Percentiles rank a stretch among this genome's conserved stretches.
phyloP scores from a whole-genome alignment of 2,329 filamentous ascomycete species.

The Botrytis paeoniae region DNA sequence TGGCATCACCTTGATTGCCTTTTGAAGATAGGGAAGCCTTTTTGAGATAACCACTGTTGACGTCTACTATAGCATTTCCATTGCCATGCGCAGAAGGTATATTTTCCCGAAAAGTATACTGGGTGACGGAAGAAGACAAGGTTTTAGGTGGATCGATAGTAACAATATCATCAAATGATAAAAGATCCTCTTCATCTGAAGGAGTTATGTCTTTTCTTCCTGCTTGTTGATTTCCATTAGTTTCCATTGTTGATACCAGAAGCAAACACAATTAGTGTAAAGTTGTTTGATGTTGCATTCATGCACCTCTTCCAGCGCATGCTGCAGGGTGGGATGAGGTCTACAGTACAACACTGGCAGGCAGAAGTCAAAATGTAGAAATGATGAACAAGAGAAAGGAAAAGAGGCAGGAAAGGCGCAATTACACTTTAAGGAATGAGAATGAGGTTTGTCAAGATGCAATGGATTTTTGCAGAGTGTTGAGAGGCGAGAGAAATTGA shows the following conservation, averaged over 20 bases:
- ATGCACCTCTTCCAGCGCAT: neutral
- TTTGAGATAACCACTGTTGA: no score
- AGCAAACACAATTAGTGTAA: neutral
- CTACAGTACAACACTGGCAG: no score
- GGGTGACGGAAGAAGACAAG: neutral
- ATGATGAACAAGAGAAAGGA: neutral
- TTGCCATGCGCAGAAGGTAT: neutral
- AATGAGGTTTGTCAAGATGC: neutral
- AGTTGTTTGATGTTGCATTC: neutral
- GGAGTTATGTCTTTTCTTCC: neutral
- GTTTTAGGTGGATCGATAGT: neutral
- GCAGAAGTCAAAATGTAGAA: neutral
- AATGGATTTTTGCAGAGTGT: neutral
- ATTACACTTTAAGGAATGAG: neutral
- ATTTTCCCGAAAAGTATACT: neutral
- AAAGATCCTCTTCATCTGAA: neutral
- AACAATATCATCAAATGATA: constrained; percentile 1
- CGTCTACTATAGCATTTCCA: neutral
- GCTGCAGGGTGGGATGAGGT: neutral
- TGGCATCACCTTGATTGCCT: constrained; percentile 6
- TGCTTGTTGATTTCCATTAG: neutral
- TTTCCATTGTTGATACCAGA: neutral
- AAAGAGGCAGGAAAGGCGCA: neutral
- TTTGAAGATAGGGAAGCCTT: neutral
- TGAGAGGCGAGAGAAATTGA: neutral